Base-by-base conservation (phyloP, 306 rosid genomes). In the Glycyrrhiza uralensis region DNA sequence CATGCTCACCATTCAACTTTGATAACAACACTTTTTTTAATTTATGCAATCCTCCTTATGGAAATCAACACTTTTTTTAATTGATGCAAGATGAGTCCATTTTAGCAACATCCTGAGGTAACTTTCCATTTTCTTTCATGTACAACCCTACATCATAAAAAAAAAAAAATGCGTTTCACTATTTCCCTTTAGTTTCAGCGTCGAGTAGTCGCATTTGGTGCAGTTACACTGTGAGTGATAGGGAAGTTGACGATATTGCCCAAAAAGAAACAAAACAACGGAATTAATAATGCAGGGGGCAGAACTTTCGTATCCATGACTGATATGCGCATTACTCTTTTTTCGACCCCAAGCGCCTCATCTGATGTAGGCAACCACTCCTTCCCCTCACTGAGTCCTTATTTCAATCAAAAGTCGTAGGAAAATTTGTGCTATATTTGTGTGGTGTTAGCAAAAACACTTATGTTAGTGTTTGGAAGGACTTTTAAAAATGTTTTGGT, bases 141-240 rank as follows among this genome's bases (percentile, higher is more conserved):
- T 29, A 41, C 60, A n/a, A 57, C 23, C 20, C 3, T 2, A 29
- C 13, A 36, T 28, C 6, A 5, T n/a, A 6, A 22, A 20, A 32
- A 26, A 26, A 26, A 26, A 54, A 59, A 57, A 72, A 58, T 56
- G 79, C 38, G 41, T 67, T 73, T 59, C 73, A 64, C 47, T 58
- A 19, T 17, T 33, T 11, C 23, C 42, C 50, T 32, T 26, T 26
- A 26, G 29, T 26, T 65, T 49, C 86, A 36, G 71, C 76, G 81
- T 75, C 86, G 86, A 74, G 83, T 64, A 47, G 75, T 75, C 83
- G 81, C 86, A 65, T 78, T 69, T 70, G 61, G 67, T 64, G 56
- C 76, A 20, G 49, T 62, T 57, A 46, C 8, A 26, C 29, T 26
- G 29, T 26, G 4, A 26, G 30, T 49, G 19, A 8, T n/a, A 45